Evolutionary conservation across 208 protist genomes (phyloP).

Genomic region (Leishmania guyanensis): DNA sequence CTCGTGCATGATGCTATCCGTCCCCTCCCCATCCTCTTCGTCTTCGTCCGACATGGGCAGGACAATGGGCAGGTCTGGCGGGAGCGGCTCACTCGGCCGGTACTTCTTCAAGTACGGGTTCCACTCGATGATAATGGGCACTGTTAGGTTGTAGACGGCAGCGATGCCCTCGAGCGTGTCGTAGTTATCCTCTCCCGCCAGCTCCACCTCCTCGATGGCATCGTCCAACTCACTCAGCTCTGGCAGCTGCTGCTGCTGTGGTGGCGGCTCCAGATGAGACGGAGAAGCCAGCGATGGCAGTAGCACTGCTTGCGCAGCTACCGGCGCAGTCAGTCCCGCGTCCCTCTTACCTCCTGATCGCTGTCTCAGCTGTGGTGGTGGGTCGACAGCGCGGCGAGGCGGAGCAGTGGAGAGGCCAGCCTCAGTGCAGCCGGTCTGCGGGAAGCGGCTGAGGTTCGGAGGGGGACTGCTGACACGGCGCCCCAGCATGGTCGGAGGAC

Average conservation of each 20-base stretch:
- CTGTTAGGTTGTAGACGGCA: slow-evolving; percentile 43
- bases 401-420: background rate
- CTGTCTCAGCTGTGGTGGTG: background rate
- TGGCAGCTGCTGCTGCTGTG: background rate
- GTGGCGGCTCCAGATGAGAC: background rate
- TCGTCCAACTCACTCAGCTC: background rate
- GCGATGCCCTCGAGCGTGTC: slow-evolving; percentile 76
- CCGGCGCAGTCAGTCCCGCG: background rate
- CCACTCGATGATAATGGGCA: slow-evolving; percentile 56
- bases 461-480: slow-evolving; percentile 25
- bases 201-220: background rate
- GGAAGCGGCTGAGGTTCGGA: slow-evolving; percentile 16
- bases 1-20: background rate
- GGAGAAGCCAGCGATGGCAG: background rate
- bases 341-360: background rate
- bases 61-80: slow-evolving; percentile 71
- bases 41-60: slow-evolving; percentile 47
- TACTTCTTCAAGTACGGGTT: slow-evolving; percentile 73
- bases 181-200: slow-evolving; percentile 38
- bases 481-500: slow-evolving; percentile 26
- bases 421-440: background rate
- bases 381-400: background rate
- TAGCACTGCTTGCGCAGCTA: background rate
- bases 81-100: slow-evolving; percentile 56
- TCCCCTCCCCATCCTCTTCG: slow-evolving; percentile 12